phyloP scores from a whole-genome alignment of 2,329 filamentous ascomycete species.

The Tolypocladium album region DNA sequence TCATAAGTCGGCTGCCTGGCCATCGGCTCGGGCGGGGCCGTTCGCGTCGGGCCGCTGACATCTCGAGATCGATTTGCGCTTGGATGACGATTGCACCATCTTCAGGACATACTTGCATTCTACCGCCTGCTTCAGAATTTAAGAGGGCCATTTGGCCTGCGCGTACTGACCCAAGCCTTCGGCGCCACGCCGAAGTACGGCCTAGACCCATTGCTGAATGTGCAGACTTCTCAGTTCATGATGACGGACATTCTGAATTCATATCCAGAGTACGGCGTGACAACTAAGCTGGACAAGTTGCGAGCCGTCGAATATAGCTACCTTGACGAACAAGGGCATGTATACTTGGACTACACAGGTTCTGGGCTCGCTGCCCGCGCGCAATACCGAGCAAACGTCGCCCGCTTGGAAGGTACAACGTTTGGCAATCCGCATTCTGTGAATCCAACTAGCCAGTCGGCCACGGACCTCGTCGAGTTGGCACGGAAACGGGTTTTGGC shows the following conservation, averaged over 20 bases:
- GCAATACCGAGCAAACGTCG: slow-evolving; percentile 20
- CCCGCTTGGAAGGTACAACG: slow-evolving; percentile 15
- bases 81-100: neutral
- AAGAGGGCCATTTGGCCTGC: neutral
- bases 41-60: neutral
- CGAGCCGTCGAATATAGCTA: slow-evolving; percentile 19
- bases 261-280: slow-evolving; percentile 23
- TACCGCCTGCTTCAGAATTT: too few relatives aligned
- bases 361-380: slow-evolving; percentile 21
- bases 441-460: slow-evolving; percentile 23
- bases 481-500: slow-evolving; percentile 19
- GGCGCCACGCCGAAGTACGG: neutral
- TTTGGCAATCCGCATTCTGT: slow-evolving; percentile 30
- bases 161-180: neutral
- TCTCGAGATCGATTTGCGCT: neutral
- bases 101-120: too few relatives aligned
- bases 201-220: neutral
- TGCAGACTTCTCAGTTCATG: neutral
- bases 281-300: slow-evolving; percentile 15
- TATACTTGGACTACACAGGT: slow-evolving; percentile 31
- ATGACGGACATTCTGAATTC: slow-evolving; percentile 3
- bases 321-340: slow-evolving; percentile 24
- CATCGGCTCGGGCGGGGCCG: neutral
- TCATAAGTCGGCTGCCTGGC: neutral
- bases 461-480: slow-evolving; percentile 20